These are phyloP conservation scores for Ceriops decandra DNA, from an alignment of 345 rosid genomes.

Conservation along the genomic window DNA sequence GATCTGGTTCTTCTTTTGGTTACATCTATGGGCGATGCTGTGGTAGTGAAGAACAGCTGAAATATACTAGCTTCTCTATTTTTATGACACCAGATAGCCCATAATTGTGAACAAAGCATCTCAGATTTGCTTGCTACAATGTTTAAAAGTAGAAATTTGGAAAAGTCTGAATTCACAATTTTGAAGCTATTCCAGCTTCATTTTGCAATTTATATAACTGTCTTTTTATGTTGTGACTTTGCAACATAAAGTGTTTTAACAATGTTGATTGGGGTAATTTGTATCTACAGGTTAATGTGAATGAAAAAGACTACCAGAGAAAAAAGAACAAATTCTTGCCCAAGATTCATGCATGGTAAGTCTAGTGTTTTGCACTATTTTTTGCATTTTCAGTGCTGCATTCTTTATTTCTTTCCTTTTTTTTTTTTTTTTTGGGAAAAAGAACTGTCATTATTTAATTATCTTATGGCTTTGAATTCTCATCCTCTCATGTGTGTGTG, in stretches of 20 bases:
- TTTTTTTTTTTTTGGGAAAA: not conserved
- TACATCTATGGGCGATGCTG: no score
- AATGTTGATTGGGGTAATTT: not conserved
- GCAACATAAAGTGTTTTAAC: not conserved
- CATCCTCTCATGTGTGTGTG: no score
- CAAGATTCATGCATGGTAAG: constrained; percentile 96
- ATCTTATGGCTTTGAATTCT: no score
- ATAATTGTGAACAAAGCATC: not conserved
- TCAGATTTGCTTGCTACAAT: constrained; percentile 1
- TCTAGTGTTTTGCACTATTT: not conserved
- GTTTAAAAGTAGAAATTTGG: not conserved
- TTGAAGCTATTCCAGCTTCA: no score
- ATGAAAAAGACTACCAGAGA: constrained; percentile 91
- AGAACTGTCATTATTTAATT: not conserved
- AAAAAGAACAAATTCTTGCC: constrained; percentile 96
- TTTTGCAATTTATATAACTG: no score
- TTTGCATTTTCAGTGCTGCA: no score
- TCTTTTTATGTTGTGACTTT: not conserved
- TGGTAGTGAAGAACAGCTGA: no score
- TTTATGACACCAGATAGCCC: no score
- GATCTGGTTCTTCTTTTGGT: no score
- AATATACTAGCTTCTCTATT: no score
- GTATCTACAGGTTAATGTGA: constrained; percentile 78
- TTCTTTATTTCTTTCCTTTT: not conserved
- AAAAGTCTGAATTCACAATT: not conserved